These are phyloP conservation scores for Coniochaeta sp. DNA, from an alignment of 2,329 filamentous ascomycete species.

Conservation along the genomic window DNA sequence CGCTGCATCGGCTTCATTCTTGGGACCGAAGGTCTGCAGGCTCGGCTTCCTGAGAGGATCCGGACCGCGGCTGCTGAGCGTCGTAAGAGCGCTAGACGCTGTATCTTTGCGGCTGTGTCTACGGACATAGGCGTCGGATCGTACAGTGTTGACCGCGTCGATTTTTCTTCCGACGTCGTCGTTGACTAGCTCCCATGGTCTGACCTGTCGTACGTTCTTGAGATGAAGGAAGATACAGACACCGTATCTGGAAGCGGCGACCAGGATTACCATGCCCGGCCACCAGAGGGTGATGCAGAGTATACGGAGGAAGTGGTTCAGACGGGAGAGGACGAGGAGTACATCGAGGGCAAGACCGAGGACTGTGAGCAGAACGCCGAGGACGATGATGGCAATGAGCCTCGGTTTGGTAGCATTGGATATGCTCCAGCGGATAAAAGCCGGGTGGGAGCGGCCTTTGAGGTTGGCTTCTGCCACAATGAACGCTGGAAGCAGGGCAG, in stretches of 20 bases:
- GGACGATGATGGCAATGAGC: conserved; percentile 19
- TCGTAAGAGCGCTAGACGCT: conserved; percentile 6
- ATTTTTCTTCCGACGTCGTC: neutral
- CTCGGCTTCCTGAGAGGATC: conserved; percentile 19
- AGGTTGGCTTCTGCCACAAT: conserved; percentile 27
- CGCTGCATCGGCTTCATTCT: conserved; percentile 23
- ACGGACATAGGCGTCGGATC: conserved; percentile 2
- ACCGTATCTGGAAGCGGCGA: conserved; percentile 24
- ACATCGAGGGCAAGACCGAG: conserved; percentile 21
- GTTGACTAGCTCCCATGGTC: conserved; percentile 28
- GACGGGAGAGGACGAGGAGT: conserved; percentile 22
- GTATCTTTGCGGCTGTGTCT: conserved; percentile 5
- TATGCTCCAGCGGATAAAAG: conserved; percentile 29
- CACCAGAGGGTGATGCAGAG: conserved; percentile 25
- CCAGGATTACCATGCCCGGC: conserved; percentile 22
- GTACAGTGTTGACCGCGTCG: conserved; percentile 6
- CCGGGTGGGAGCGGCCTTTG: conserved; percentile 27
- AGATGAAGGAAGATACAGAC: conserved; percentile 28
- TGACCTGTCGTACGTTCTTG: conserved; percentile 22
- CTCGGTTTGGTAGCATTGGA: conserved; percentile 29
- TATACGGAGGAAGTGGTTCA: conserved; percentile 19
- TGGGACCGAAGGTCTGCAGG: conserved; percentile 24
- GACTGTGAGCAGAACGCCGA: conserved; percentile 14
- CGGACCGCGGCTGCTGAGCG: conserved; percentile 4
- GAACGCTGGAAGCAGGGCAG: conserved; percentile 31